Base-by-base conservation (phyloP, 140 eudicot species). In the Anethum foeniculum region DNA sequence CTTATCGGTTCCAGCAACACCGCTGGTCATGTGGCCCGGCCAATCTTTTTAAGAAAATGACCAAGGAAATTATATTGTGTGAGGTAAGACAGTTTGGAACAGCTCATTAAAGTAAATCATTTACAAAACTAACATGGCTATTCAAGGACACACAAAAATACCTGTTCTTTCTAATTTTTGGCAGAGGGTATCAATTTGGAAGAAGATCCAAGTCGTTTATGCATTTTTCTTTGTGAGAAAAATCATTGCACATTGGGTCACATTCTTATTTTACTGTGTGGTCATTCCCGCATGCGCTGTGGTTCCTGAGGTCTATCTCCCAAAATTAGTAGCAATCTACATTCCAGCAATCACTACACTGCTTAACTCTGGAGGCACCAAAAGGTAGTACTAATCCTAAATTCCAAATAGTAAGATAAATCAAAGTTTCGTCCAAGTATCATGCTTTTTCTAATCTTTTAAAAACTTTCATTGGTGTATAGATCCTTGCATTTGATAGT, bases 171-270 rank as follows among this genome's bases (percentile, higher is more conserved):
- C 82, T 69, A 52, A 79, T 5, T 69, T 36, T 34, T 62, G 69
- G 89, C 97, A 93, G 97, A 83, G 92, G 79, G 98, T 93, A 67
- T 88, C 98, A 47, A 15, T 88, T 58, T 93, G 88, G 88, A 91
- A 89, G 88, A 93, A 90, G 72, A 80, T 86, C 52, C 92, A 93
- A 19, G 93, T 93, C 71, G 85, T 93, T 77, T 93, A 93, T 23
- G 89, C 86, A 16, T 93, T 93, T 86, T 93, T 93, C 87, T 89
- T 93, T 21, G 98, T 91, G 77, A 83, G 98, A 80, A 93, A 93
- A 88, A 88, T 93, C 30, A 83, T 93, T 32, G 98, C 98, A 60
- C 98, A 91, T 52, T 87, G 90, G 95, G 96, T 93, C 54, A 93
- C 98, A 25, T 93, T 93, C 69, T 88, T 90, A 88, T 93, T 93